phyloP scores from a whole-genome alignment of 1,284 basidiomycete genomes.

The Ceratobasidium sp. region DNA sequence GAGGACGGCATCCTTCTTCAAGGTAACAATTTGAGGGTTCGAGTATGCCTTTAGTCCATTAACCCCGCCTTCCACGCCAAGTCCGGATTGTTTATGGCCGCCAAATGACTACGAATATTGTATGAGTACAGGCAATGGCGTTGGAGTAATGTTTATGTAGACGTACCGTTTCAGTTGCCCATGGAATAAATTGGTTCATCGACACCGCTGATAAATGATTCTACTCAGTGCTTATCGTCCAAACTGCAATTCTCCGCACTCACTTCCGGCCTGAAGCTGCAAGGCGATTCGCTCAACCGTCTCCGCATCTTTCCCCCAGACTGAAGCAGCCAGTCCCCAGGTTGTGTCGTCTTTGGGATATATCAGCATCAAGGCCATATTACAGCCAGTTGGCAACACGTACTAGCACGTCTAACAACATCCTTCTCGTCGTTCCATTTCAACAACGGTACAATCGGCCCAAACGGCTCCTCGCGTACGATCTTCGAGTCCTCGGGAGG shows the following conservation, averaged over 20 bases:
- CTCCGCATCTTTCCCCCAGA: conserved; percentile 27
- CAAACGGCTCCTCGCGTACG: conserved; percentile 39
- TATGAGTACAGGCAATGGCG: no score
- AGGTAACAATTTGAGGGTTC: no score
- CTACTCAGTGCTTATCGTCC: no score
- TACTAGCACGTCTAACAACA: conserved; percentile 37
- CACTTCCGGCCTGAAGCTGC: conserved; percentile 34
- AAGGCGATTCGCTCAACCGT: conserved; percentile 29
- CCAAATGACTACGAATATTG: no score
- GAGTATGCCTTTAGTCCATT: no score
- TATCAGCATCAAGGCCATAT: background rate
- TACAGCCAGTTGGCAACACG: background rate
- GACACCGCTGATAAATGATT: background rate
- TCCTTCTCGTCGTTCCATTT: conserved; percentile 40
- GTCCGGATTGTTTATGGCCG: no score
- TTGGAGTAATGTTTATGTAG: no score
- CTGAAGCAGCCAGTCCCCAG: conserved; percentile 11
- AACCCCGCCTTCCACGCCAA: no score
- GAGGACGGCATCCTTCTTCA: no score
- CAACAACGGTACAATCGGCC: conserved; percentile 35
- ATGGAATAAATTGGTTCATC: conserved; percentile 13
- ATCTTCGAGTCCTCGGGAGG: conserved; percentile 41
- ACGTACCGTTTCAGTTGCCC: background rate
- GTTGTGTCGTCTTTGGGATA: conserved; percentile 20
- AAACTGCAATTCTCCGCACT: background rate